Percentiles rank a stretch among this genome's conserved stretches.
phyloP scores from a whole-genome alignment of 2,329 filamentous ascomycete species.

The Colletotrichum chlorophyti region DNA sequence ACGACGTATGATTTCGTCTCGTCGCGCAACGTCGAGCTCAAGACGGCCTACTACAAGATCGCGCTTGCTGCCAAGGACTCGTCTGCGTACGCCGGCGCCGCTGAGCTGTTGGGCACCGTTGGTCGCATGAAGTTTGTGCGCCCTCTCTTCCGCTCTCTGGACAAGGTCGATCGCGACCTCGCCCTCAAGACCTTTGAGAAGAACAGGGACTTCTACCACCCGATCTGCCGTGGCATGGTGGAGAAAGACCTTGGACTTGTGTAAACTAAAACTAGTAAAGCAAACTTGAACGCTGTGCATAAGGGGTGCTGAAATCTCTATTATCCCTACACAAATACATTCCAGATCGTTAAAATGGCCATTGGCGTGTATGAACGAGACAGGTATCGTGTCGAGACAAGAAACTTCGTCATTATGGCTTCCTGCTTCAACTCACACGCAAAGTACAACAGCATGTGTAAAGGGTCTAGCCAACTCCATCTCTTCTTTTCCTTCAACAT shows the following conservation, averaged over 20 bases:
- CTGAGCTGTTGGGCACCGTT: constrained; percentile 78
- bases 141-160: constrained; percentile 79
- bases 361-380: too few species aligned
- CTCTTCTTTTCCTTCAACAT: too few species aligned
- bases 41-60: constrained; percentile 79
- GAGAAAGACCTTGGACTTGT: constrained; percentile 75
- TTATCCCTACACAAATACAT: too few species aligned
- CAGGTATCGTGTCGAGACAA: too few species aligned
- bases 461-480: too few species aligned
- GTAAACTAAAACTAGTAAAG: neutral
- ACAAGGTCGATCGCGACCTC: constrained; percentile 74
- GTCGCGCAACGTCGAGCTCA: constrained; percentile 88
- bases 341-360: too few species aligned
- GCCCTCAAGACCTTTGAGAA: constrained; percentile 85
- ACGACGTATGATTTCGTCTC: constrained; percentile 73
- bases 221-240: constrained; percentile 86
- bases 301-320: too few species aligned
- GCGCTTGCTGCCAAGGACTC: constrained; percentile 77
- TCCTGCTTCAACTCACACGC: too few species aligned
- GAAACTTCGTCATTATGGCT: too few species aligned
- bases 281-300: neutral
- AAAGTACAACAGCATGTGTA: too few species aligned
- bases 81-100: constrained; percentile 72
- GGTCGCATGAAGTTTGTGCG: constrained; percentile 98
- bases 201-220: constrained; percentile 93